Conservation (phyloP, 2,329 filamentous ascomycete genomes). For the Cryphonectria japonica region DNA sequence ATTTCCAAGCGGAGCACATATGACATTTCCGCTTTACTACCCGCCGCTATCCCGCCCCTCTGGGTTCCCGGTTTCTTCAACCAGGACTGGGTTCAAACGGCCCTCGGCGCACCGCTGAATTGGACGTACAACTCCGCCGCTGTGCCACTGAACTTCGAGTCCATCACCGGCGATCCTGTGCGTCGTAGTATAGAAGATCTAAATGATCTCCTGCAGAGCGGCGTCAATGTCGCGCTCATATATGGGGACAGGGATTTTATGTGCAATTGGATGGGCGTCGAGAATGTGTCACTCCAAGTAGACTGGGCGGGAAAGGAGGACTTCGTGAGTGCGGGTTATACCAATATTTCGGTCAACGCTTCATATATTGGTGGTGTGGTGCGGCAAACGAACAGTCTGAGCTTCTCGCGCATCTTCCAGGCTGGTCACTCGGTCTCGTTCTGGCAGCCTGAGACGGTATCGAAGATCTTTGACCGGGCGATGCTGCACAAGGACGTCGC, state of each 20-base stretch:
- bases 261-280: slow-evolving; percentile 62
- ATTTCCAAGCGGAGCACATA: no score
- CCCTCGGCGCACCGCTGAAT: no score
- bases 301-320: slow-evolving; percentile 46
- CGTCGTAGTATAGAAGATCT: no score
- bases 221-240: slow-evolving; percentile 59
- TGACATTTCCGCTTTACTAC: no score
- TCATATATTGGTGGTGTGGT: slow-evolving; percentile 62
- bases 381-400: slow-evolving; percentile 68
- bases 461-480: slow-evolving; percentile 55
- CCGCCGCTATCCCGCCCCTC: no score
- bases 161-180: no score
- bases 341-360: slow-evolving; percentile 61
- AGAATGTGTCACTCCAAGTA: slow-evolving; percentile 53
- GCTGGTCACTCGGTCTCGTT: slow-evolving; percentile 60
- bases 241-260: slow-evolving; percentile 63
- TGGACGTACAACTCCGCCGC: no score
- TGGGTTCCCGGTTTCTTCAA: no score
- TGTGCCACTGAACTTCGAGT: no score
- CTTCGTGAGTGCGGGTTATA: slow-evolving; percentile 63
- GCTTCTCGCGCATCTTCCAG: slow-evolving; percentile 61
- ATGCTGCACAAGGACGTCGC: slow-evolving; percentile 28
- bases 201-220: slow-evolving; percentile 31
- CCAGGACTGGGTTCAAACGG: no score
- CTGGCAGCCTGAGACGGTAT: slow-evolving; percentile 51